Conservation (phyloP, 176 grass and related monocot species). For the Ananas comosus region DNA sequence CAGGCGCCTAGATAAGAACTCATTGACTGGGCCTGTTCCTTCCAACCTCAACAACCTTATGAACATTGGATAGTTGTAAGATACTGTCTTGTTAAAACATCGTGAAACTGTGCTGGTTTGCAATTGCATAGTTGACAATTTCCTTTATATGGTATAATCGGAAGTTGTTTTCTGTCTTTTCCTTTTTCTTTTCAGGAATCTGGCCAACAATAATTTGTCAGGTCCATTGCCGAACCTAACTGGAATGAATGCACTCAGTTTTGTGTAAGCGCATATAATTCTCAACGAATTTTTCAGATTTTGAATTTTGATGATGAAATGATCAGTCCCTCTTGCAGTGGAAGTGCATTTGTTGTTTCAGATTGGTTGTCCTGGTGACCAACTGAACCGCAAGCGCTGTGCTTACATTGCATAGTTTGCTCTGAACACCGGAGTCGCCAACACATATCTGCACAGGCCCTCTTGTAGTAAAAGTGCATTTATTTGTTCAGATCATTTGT, state of each 20-base stretch:
- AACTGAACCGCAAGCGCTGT: too few species aligned
- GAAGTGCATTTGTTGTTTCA: too few species aligned
- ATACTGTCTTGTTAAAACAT: not conserved
- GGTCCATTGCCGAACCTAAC: constrained; percentile 60
- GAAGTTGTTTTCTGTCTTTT: not conserved
- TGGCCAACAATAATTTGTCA: constrained; percentile 45
- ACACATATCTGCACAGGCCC: too few species aligned
- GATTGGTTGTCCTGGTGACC: too few species aligned
- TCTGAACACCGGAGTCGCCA: too few species aligned
- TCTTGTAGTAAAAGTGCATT: too few species aligned
- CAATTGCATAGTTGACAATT: too few species aligned
- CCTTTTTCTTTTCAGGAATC: constrained; percentile 41
- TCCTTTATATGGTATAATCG: not conserved
- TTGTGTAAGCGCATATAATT: constrained; percentile 47
- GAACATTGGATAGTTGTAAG: constrained; percentile 63
- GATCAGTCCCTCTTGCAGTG: too few species aligned
- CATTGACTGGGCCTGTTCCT: constrained; percentile 49
- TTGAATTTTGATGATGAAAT: too few species aligned
- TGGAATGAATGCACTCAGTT: constrained; percentile 63
- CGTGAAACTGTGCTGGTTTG: not conserved
- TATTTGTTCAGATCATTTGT: too few species aligned
- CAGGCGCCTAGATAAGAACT: constrained; percentile 66
- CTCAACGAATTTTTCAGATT: not conserved
- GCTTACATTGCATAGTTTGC: too few species aligned
- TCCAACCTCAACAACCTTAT: constrained; percentile 63